Evolutionary conservation across 176 grass and related monocot species (phyloP).

Genomic region (Oryza officinalis): DNA sequence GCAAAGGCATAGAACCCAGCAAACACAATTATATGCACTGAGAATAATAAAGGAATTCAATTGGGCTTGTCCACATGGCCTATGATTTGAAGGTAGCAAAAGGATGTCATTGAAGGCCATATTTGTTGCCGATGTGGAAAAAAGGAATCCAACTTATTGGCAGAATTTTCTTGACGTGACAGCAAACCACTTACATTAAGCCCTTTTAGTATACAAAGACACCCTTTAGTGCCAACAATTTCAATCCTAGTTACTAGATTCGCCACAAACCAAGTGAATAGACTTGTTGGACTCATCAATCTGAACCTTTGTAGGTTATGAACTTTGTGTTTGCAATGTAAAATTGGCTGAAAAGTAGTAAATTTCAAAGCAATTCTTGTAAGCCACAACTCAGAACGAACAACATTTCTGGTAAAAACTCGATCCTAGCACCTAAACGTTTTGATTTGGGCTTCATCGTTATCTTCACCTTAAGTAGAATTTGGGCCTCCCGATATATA

Average conservation of each 20-base stretch:
- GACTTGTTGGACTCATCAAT: background rate
- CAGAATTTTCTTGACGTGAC: background rate
- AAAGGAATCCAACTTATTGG: background rate
- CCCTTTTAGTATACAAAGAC: background rate
- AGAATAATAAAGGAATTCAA: background rate
- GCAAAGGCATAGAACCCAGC: background rate
- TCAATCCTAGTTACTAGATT: background rate
- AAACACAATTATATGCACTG: background rate
- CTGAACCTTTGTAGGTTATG: background rate
- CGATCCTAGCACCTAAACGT: background rate
- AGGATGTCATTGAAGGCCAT: background rate
- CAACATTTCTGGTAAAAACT: background rate
- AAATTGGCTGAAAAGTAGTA: background rate
- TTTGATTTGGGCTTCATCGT: background rate
- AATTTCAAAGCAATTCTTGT: background rate
- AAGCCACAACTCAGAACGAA: too few species aligned
- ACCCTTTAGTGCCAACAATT: background rate
- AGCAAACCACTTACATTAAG: background rate
- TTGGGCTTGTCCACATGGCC: background rate
- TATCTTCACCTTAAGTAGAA: background rate
- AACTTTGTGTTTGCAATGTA: background rate
- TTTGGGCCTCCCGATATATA: background rate
- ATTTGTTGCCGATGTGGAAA: background rate
- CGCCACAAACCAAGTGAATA: background rate
- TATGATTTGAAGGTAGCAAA: background rate